Evolutionary conservation across 352 stramenopile species (phyloP).

Genomic region (Blastocystis sp.): DNA sequence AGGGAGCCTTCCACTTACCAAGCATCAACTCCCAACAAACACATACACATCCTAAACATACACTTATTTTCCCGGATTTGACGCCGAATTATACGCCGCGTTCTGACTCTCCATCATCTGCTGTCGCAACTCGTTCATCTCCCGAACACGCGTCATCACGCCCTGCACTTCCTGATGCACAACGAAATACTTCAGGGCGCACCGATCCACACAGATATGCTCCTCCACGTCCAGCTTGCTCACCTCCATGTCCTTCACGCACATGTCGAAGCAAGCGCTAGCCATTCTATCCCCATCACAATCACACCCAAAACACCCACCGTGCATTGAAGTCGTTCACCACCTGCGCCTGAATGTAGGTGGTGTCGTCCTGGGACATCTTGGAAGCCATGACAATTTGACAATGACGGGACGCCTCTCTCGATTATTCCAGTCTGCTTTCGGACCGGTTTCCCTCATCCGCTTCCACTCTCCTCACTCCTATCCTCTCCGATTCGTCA

Average conservation of each 20-base stretch:
- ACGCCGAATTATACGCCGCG: neutral
- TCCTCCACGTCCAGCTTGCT: neutral
- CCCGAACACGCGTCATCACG: neutral
- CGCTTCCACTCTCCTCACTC: no score
- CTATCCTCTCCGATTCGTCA: no score
- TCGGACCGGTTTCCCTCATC: no score
- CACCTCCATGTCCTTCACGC: neutral
- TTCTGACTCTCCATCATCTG: neutral
- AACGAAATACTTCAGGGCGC: neutral
- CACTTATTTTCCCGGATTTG: neutral
- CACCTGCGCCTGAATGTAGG: neutral
- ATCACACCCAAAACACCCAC: neutral
- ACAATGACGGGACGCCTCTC: no score
- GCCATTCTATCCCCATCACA: neutral
- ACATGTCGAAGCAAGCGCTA: conserved; percentile 6
- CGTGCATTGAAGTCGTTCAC: conserved; percentile 25
- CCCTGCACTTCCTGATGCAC: neutral
- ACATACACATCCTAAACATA: neutral
- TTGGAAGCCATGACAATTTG: neutral
- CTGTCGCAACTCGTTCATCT: neutral
- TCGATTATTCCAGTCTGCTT: no score
- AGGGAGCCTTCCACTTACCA: no score
- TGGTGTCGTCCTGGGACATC: neutral
- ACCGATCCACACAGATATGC: conserved; percentile 16
- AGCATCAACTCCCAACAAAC: neutral